Evolutionary conservation across 495 filamentous ascomycete species (phyloP), one percentile per base, ranked within the genome.

Genomic region (Xylona heveae): DNA sequence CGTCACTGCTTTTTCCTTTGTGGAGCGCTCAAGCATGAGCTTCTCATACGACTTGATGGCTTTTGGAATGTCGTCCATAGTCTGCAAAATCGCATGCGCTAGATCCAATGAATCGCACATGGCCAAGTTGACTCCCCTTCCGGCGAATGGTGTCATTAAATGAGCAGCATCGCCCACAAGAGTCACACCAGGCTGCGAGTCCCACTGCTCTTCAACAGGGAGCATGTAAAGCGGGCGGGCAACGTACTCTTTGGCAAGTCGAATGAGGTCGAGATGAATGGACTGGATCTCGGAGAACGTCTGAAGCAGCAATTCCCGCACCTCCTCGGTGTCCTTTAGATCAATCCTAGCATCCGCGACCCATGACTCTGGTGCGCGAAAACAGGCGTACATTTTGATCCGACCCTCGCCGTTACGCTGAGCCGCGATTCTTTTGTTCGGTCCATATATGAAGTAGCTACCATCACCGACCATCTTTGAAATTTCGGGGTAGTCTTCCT

Each of bases 81-180:
- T n/a, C n/a, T n/a, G n/a, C n/a, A n/a, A n/a, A n/a, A 58, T 50
- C 34, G 53, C 40, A 40, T 62, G 28, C 46, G 66, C 49, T 41
- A 74, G 52, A 29, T 66, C 44, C 50, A 69, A 40, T 3, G 70
- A 61, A 41, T 76, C 69, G 29, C 52, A 46, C 47, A 75, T 56
- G 0, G 63, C 68, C 2, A 62, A 38, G 33, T 75, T 71, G 12
- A 72, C 64, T 1, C 70, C 69, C 6, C 62, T 61, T 3, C 69
- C 70, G 0, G 59, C 62, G 39, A 64, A 69, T 0, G 67, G 67
- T 2, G 34, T 30, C 40, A 43, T 43, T 8, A 35, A 34, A 22
- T 43, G 41, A 15, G 40, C 41, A 5, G 41, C 41, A 30, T 43
- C 41, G 6, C 41, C 41, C 4, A 42, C 24, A 5, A 43, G n/a